Evolutionary conservation across 495 filamentous ascomycete species (phyloP), one percentile per base, ranked within the genome.

Genomic region (Terfezia claveryi): DNA sequence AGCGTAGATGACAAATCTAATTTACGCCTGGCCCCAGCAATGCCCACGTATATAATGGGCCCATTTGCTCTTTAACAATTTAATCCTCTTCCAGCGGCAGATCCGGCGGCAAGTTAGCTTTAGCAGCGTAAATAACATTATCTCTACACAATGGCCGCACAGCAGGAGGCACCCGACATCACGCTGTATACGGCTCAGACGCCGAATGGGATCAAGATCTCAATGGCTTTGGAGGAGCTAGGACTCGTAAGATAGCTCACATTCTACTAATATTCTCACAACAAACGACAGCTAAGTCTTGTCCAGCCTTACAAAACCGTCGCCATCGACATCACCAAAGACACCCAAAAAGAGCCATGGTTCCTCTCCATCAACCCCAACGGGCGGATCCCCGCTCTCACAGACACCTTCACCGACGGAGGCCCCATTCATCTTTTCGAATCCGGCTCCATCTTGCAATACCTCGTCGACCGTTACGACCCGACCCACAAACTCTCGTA

Each of bases 341-440:
- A 86, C 60, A 71, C 66, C 8, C 88, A 94, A 62, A 94, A 91
- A 61, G 77, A 89, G 68, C 74, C 75, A 1, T 92, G 84, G 84
- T 95, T 89, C 71, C 75, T 93, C 44, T 79, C 78, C 38, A 91
- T 95, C 68, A 94, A 94, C 69, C 88, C 88, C 54, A 94, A 95
- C 64, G 88, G 88, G 60, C 85, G 89, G 56, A 93, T 94, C 61
- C 88, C 88, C n/a, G 88, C 88, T 14, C 61, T 95, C 23, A 88
- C 83, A 23, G 89, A 94, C 66, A 61, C 59, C 1, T 11, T 16
- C 16, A 60, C 65, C 1, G 82, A 91, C 64, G 85, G 86, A 55
- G 72, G 82, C 60, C 69, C 70, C 37, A 87, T 93, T 67, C 70
- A 74, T 16, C 59, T 94, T 4, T 94, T 93, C 62, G 88, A 94